Evolutionary conservation across 2,329 filamentous ascomycete species (phyloP).

Genomic region (Rhynchosporium agropyri): DNA sequence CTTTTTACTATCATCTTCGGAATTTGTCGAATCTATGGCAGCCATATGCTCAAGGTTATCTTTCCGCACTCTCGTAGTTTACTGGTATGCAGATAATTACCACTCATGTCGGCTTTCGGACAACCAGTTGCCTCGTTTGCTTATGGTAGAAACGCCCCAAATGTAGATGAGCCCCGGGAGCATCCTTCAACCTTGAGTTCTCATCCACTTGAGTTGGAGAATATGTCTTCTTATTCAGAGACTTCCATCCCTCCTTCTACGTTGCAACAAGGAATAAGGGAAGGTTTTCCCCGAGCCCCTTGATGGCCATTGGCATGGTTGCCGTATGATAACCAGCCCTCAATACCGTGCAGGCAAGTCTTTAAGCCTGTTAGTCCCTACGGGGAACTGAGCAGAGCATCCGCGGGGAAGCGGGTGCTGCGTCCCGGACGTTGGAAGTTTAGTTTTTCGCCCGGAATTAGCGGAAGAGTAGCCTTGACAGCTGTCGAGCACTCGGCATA

Average conservation of each 20-base stretch:
- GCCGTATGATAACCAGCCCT: neutral
- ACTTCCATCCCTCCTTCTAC: neutral
- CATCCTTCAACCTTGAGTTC: neutral
- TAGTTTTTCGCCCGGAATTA: neutral
- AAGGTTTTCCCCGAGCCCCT: neutral
- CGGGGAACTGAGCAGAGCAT: no score
- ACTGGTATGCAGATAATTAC: no score
- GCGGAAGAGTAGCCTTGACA: neutral
- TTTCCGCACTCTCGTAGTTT: no score
- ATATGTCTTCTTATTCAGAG: neutral
- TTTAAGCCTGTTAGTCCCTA: no score
- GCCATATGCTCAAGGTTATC: no score
- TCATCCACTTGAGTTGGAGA: neutral
- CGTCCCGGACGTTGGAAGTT: neutral
- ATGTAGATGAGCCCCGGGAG: neutral
- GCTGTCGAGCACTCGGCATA: no score
- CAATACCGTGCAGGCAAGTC: slow-evolving; percentile 1
- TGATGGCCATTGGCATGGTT: neutral
- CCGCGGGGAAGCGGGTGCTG: neutral
- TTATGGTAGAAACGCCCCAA: neutral
- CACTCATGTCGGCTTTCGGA: no score
- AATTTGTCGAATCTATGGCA: no score
- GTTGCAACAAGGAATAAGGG: neutral
- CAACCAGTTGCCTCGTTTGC: no score
- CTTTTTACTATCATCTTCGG: no score